phyloP scores from a whole-genome alignment of 495 filamentous ascomycete species.

The Talaromyces proteolyticus region DNA sequence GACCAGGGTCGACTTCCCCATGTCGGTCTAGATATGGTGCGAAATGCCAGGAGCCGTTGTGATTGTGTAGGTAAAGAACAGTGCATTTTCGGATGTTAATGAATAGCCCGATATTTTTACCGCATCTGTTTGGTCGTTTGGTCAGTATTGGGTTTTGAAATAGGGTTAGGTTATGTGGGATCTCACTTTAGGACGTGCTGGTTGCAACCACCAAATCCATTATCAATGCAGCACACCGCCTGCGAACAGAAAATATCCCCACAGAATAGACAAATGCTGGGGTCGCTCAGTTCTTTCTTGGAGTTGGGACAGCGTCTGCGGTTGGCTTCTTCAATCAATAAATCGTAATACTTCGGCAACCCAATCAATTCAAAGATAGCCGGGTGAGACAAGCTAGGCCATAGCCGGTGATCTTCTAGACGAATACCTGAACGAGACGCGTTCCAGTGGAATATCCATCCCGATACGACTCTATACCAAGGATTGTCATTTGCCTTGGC shows the following conservation, averaged over 20 bases:
- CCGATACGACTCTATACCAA: constrained; percentile 53
- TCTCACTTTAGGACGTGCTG: constrained; percentile 84
- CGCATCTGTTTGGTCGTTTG: constrained; percentile 56
- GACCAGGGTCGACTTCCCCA: constrained; percentile 83
- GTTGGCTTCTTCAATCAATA: constrained; percentile 87
- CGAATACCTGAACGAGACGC: constrained; percentile 37
- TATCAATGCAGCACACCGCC: constrained; percentile 78
- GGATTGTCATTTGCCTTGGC: constrained; percentile 23
- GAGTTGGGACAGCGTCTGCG: constrained; percentile 79
- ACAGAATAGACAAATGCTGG: constrained; percentile 89
- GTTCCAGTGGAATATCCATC: constrained; percentile 73
- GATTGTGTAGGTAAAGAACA: constrained; percentile 75
- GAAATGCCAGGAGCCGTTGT: constrained; percentile 75
- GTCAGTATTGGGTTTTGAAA: constrained; percentile 8
- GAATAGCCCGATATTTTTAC: constrained; percentile 81
- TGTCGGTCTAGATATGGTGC: constrained; percentile 94
- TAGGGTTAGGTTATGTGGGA: neutral
- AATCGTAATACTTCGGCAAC: constrained; percentile 84
- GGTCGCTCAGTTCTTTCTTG: constrained; percentile 84
- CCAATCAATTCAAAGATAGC: constrained; percentile 92
- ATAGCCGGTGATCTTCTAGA: constrained; percentile 33
- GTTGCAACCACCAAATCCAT: constrained; percentile 76
- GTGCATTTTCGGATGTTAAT: constrained; percentile 95
- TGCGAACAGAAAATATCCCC: constrained; percentile 95
- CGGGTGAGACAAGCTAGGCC: constrained; percentile 66